These are phyloP conservation scores for Fonsecaea multimorphosa DNA, from an alignment of 2,329 filamentous ascomycete species.

Conservation along the genomic window DNA sequence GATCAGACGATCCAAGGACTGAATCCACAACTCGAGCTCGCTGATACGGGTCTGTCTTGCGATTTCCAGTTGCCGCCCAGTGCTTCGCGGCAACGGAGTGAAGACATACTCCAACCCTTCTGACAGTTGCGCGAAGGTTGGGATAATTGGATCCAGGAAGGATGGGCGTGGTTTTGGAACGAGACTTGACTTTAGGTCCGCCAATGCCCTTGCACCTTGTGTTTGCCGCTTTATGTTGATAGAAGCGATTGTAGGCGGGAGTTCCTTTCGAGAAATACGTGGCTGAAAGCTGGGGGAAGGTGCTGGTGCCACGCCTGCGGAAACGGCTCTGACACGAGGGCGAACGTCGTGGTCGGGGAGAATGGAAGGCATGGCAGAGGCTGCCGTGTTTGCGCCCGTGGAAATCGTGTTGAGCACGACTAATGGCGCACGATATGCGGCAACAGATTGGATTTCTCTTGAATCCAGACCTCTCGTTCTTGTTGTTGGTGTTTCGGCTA, in stretches of 20 bases:
- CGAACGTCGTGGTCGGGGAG: neutral
- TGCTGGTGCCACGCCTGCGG: neutral
- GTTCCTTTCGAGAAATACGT: neutral
- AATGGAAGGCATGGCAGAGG: neutral
- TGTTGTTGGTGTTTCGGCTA: neutral
- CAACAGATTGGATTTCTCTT: neutral
- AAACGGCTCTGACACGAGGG: neutral
- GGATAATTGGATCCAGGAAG: neutral
- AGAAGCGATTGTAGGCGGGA: neutral
- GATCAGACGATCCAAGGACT: neutral
- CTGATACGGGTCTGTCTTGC: neutral
- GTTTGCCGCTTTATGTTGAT: neutral
- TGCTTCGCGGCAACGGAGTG: neutral
- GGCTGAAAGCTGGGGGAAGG: neutral
- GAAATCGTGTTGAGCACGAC: neutral
- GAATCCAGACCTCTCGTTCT: neutral
- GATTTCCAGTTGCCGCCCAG: neutral
- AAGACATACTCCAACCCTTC: neutral
- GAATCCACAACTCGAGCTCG: neutral
- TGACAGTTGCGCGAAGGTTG: neutral
- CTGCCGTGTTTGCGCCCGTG: neutral
- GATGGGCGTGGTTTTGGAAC: neutral
- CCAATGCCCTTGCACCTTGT: neutral
- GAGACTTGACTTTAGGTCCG: neutral
- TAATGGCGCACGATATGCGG: neutral